Conservation (phyloP, 2,329 filamentous ascomycete genomes). For the Ceratocystis variospora region DNA sequence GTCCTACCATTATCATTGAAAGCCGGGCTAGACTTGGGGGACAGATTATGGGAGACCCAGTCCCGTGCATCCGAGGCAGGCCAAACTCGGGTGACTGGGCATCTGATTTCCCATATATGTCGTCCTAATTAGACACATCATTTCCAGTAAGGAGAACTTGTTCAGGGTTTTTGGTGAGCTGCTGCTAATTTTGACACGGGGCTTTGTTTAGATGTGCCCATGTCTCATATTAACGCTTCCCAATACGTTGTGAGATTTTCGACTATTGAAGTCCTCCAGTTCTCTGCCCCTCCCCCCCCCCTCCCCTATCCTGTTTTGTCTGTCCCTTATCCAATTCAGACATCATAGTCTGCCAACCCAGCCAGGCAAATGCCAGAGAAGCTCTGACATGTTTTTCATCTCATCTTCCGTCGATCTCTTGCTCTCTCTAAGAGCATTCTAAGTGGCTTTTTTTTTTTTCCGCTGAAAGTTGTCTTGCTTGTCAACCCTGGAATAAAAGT, state of each 20-base stretch:
- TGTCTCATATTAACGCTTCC: not conserved
- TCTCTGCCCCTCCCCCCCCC: not conserved
- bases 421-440: not conserved
- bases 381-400: conserved; percentile 7
- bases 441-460: not conserved
- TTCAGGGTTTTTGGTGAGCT: not conserved
- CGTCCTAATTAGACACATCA: not conserved
- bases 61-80: not conserved
- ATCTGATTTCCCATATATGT: not conserved
- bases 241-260: not conserved
- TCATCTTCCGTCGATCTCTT: conserved; percentile 1
- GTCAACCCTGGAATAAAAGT: not conserved
- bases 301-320: not conserved
- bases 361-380: not conserved
- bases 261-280: not conserved
- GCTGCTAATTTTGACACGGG: conserved; percentile 3
- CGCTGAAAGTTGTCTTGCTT: not conserved
- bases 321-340: not conserved
- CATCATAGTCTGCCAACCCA: not conserved
- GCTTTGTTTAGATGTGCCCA: conserved; percentile 1
- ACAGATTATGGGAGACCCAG: not conserved
- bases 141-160: not conserved
- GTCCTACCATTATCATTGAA: not conserved
- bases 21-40: not conserved
- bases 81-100: not conserved